phyloP scores from a whole-genome alignment of 345 rosid species.

The Populus ilicifolia region DNA sequence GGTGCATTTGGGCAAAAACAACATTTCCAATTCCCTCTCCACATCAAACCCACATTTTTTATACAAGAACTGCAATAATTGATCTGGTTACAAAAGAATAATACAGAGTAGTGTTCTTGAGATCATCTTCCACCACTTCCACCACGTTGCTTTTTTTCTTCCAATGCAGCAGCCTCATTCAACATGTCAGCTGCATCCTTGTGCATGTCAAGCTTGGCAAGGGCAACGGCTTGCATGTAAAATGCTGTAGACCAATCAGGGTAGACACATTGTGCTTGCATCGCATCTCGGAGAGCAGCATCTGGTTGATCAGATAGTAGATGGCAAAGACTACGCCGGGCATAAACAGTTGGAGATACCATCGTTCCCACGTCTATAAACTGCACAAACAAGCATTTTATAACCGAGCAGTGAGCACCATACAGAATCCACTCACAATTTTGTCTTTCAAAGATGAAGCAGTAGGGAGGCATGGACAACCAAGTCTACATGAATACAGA shows the following conservation, averaged over 20 bases:
- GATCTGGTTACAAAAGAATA: slow-evolving; percentile 28
- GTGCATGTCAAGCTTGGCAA: slow-evolving; percentile 77
- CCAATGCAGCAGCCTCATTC: slow-evolving; percentile 67
- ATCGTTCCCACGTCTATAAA: slow-evolving; percentile 80
- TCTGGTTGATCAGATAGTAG: slow-evolving; percentile 76
- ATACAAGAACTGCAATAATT: slow-evolving; percentile 22
- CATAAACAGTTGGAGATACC: slow-evolving; percentile 82
- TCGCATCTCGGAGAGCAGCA: slow-evolving; percentile 87
- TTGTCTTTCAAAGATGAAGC: background rate
- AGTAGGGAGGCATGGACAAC: background rate
- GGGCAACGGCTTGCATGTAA: slow-evolving; percentile 85
- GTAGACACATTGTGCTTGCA: slow-evolving; percentile 87
- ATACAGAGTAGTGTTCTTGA: slow-evolving; percentile 17
- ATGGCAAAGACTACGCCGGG: slow-evolving; percentile 70
- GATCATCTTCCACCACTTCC: slow-evolving; percentile 40
- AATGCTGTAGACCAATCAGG: slow-evolving; percentile 90
- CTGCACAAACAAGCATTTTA: slow-evolving; percentile 31
- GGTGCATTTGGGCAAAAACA: slow-evolving; percentile 30
- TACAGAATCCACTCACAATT: background rate
- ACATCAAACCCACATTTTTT: slow-evolving; percentile 21
- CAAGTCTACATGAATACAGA: background rate
- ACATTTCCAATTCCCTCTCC: slow-evolving; percentile 20
- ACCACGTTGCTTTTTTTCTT: slow-evolving; percentile 55
- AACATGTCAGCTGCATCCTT: slow-evolving; percentile 79
- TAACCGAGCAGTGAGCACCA: background rate